A percentile compares a stretch with the other conserved stretches of the same genome.
These are phyloP conservation scores for Ophiorrhiza pumila DNA, from an alignment of 257 asterid species.

Conservation along the genomic window DNA sequence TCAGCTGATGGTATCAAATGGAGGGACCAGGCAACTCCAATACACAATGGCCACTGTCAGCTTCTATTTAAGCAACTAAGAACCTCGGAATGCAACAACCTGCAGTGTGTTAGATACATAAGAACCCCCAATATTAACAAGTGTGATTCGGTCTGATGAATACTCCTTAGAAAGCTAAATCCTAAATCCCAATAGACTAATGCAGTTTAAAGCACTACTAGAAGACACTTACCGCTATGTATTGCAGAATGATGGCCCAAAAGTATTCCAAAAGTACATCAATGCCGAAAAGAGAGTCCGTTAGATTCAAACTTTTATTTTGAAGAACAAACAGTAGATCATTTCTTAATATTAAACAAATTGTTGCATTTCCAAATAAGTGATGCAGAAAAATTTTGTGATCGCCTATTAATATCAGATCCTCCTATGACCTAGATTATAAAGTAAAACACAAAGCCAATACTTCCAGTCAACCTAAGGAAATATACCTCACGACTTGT, in stretches of 20 bases:
- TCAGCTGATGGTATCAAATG: background rate
- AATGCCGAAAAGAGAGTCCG: background rate
- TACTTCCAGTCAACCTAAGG: background rate
- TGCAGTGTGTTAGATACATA: background rate
- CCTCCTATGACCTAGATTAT: background rate
- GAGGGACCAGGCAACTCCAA: background rate
- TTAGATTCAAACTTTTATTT: background rate
- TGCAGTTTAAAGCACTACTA: background rate
- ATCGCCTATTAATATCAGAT: background rate
- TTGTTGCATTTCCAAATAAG: background rate
- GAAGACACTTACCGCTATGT: background rate
- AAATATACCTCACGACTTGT: conserved; percentile 44
- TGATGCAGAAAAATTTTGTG: background rate
- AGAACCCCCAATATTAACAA: background rate
- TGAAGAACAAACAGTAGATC: background rate
- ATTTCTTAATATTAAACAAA: background rate
- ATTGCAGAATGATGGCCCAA: background rate
- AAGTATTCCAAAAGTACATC: background rate
- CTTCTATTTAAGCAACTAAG: background rate
- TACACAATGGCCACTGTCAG: background rate
- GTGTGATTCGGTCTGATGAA: background rate
- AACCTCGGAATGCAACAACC: background rate
- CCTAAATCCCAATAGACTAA: background rate
- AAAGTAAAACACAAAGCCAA: background rate
- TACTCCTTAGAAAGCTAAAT: background rate